Evolutionary conservation across 78 protist genomes (phyloP).

Genomic region (Paratrimastix pyriformis): DNA sequence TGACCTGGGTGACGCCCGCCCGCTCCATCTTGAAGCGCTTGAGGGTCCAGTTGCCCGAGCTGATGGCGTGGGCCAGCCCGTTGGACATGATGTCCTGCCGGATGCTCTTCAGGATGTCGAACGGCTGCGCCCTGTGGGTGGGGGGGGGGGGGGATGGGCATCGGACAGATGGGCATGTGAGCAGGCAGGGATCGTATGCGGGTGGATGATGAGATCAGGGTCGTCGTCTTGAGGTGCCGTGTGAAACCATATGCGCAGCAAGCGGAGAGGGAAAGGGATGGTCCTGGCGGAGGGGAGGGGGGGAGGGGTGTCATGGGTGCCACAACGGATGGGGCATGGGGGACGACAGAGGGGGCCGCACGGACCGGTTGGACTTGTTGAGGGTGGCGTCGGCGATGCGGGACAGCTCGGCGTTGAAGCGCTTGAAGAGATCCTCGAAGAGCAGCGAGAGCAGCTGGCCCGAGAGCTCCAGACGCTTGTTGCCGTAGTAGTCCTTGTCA

Average conservation of each 20-base stretch:
- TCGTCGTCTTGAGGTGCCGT: too few species aligned
- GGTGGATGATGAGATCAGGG: too few species aligned
- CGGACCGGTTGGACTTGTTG: neutral
- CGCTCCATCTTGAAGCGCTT: constrained; percentile 90
- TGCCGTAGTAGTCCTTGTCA: constrained; percentile 93
- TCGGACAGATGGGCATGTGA: too few species aligned
- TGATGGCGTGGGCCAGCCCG: constrained; percentile 77
- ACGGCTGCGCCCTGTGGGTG: neutral
- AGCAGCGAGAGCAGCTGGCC: constrained; percentile 43
- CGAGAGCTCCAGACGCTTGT: constrained; percentile 79
- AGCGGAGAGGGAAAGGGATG: too few species aligned
- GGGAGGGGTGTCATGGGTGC: too few species aligned
- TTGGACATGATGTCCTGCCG: constrained; percentile 53
- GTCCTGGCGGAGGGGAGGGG: too few species aligned
- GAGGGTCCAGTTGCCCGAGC: constrained; percentile 97
- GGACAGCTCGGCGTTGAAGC: constrained; percentile 60
- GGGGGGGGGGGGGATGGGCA: neutral
- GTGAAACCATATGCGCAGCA: too few species aligned
- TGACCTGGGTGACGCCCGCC: constrained; percentile 90
- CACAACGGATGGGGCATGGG: too few species aligned
- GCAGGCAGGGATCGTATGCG: too few species aligned
- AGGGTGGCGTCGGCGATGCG: constrained; percentile 51
- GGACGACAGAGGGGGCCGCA: too few species aligned
- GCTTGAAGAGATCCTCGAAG: constrained; percentile 91
- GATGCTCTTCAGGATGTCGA: constrained; percentile 3